Base-by-base conservation (phyloP, 1,284 basidiomycete species). In the Pseudozyma sp. region DNA sequence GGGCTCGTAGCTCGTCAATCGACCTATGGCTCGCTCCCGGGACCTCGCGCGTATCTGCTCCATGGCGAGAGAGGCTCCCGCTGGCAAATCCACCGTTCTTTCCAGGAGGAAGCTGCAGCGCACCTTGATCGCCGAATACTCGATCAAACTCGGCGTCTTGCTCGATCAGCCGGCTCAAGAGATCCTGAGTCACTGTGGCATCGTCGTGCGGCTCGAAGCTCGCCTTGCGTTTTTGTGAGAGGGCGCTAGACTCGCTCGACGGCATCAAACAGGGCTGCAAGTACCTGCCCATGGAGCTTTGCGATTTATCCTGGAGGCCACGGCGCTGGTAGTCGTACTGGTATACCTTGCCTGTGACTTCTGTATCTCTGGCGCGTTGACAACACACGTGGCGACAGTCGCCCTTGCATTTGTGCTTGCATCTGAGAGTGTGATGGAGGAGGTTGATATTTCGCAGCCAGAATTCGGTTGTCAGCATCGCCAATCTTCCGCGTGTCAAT, bases 371-470 rank as follows among this genome's bases (percentile, higher is more conserved):
- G 6, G 53, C 50, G 7, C 68, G 69, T 35, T 64, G 66, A 44
- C 62, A 83, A 75, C 84, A 85, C 29, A 75, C 61, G 46, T 85
- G 84, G 30, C 81, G 67, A 64, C 84, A 85, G 2, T 42, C 55
- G 11, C 46, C 58, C 47, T 82, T 84, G 77, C 76, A 78, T 24
- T 53, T 68, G 54, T 78, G 76, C 53, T 69, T 63, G 54, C 76
- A 78, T 24, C 67, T 75, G 33, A 17, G 42, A 34, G 16, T 14
- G n/a, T 29, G 29, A 17, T 9, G 33, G 37, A 10, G 4, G 4
- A 44, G 31, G 31, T 19, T 37, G 35, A 37, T 2, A 37, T 24
- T 24, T 24, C 24, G 24, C 24, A 24, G 24, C 24, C 24, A 24
- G 1, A 24, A 2, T 24, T 24, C 19, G 17, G 7, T 9, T 7